Conservation (phyloP, 1,139 yeast species). For the Debaryomycetaceae sp. region DNA sequence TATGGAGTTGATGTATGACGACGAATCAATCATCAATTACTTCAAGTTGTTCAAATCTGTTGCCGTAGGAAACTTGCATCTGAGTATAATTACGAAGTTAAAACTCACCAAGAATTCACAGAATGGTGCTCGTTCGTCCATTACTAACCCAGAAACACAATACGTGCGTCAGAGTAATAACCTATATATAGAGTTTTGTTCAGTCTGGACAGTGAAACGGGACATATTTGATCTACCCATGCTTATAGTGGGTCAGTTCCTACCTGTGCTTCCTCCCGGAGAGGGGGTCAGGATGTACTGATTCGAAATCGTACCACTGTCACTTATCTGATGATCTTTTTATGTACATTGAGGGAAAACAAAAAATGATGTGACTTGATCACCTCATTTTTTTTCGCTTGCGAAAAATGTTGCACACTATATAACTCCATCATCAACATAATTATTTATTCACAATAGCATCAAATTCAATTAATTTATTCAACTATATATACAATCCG, state of each 20-base stretch:
- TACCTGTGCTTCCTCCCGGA: constrained; percentile 43
- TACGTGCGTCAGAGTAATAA: constrained; percentile 9
- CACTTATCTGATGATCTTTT: not conserved
- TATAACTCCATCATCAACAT: not conserved
- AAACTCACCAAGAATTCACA: constrained; percentile 33
- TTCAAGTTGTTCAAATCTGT: constrained; percentile 46
- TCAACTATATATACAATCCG: not conserved
- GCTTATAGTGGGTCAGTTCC: constrained; percentile 46
- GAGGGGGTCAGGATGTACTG: constrained; percentile 36
- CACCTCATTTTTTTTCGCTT: not conserved
- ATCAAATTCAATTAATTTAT: too few relatives aligned
- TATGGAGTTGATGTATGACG: constrained; percentile 49
- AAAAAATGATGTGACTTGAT: not conserved
- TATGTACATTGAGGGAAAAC: not conserved
- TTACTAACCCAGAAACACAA: not conserved
- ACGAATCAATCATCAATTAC: constrained; percentile 43
- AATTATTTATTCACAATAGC: not conserved
- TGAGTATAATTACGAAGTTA: constrained; percentile 48
- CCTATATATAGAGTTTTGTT: constrained; percentile 48
- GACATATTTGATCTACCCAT: constrained; percentile 88
- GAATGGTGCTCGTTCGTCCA: constrained; percentile 1
- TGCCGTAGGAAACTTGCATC: constrained; percentile 49
- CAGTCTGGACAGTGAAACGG: constrained; percentile 69
- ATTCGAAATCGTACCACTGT: not conserved
- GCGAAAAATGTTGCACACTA: not conserved